Evolutionary conservation across 1,284 basidiomycete genomes (phyloP).

Genomic region (Tylopilus sp.): DNA sequence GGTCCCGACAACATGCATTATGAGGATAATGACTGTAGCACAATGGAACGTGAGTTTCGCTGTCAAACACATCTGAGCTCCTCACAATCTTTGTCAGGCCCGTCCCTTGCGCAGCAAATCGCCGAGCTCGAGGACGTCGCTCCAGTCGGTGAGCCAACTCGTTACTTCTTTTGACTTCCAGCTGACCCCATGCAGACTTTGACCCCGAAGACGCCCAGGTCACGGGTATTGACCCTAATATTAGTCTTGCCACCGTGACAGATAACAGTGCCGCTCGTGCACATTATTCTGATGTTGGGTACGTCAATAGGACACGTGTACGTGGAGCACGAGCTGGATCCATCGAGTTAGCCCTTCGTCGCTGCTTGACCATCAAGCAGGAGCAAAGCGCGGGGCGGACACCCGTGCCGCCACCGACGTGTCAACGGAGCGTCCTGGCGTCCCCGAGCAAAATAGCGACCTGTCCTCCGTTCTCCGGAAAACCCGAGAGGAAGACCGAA

Average conservation of each 20-base stretch:
- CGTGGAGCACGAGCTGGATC: slow-evolving; percentile 9
- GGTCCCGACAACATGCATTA: too few species aligned
- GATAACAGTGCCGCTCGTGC: slow-evolving; percentile 47
- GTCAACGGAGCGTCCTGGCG: slow-evolving; percentile 1
- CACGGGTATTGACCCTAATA: slow-evolving; percentile 31
- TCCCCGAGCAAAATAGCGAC: slow-evolving; percentile 41
- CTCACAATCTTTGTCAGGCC: slow-evolving; percentile 36
- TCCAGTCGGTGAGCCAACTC: slow-evolving; percentile 51
- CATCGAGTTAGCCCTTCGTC: slow-evolving; percentile 53
- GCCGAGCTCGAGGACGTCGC: slow-evolving; percentile 69
- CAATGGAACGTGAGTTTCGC: slow-evolving; percentile 32
- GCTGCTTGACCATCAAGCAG: slow-evolving; percentile 34
- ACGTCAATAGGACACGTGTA: slow-evolving; percentile 27
- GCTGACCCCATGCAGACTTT: slow-evolving; percentile 47
- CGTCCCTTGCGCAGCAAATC: slow-evolving; percentile 77
- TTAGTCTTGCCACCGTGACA: slow-evolving; percentile 21
- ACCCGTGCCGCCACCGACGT: not conserved
- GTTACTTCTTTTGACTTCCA: slow-evolving; percentile 2
- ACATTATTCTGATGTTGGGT: slow-evolving; percentile 85
- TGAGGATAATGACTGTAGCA: too few species aligned
- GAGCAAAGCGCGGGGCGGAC: slow-evolving; percentile 2
- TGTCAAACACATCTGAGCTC: not conserved
- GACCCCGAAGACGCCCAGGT: slow-evolving; percentile 68
- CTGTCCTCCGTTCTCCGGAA: slow-evolving; percentile 51
- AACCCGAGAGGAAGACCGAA: slow-evolving; percentile 59